These are phyloP conservation scores for Rhododendron molle DNA, from an alignment of 148 eudicot species.

Conservation along the genomic window DNA sequence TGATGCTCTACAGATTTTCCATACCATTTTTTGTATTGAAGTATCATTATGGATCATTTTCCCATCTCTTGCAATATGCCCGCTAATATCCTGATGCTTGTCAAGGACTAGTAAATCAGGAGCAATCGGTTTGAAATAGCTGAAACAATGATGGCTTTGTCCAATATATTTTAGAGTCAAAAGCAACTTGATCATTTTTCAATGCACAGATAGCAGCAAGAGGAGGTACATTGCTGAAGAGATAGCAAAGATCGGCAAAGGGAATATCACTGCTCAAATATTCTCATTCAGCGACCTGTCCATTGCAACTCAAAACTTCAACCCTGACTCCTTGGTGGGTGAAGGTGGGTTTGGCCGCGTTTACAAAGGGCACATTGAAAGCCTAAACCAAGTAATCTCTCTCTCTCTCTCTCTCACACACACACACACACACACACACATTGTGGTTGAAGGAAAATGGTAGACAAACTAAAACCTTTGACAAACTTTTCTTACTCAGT, in stretches of 20 bases:
- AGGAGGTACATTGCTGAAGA: conserved; percentile 72
- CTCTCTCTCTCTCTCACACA: neutral
- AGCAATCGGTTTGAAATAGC: neutral
- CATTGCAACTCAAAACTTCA: conserved; percentile 59
- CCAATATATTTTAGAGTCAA: neutral
- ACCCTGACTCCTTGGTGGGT: conserved; percentile 46
- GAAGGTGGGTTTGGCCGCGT: conserved; percentile 99
- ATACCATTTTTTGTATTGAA: neutral
- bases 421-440: neutral
- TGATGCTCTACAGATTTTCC: neutral
- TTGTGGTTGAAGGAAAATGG: neutral
- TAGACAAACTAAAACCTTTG: neutral
- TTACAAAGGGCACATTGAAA: conserved; percentile 57
- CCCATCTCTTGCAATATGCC: neutral
- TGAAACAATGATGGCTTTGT: neutral
- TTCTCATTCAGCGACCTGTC: conserved; percentile 53
- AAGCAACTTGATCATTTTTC: neutral
- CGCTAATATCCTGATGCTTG: neutral
- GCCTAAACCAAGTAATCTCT: conserved; percentile 33
- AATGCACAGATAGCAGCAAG: conserved; percentile 66
- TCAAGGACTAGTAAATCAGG: neutral
- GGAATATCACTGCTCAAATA: conserved; percentile 49
- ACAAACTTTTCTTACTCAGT: neutral
- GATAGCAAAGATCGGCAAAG: conserved; percentile 63
- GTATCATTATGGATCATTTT: neutral